A percentile compares a stretch with the other conserved stretches of the same genome.
These are phyloP conservation scores for Haemoproteus tartakovskyi DNA, from an alignment of 169 alveolate genomes.

Conservation along the genomic window DNA sequence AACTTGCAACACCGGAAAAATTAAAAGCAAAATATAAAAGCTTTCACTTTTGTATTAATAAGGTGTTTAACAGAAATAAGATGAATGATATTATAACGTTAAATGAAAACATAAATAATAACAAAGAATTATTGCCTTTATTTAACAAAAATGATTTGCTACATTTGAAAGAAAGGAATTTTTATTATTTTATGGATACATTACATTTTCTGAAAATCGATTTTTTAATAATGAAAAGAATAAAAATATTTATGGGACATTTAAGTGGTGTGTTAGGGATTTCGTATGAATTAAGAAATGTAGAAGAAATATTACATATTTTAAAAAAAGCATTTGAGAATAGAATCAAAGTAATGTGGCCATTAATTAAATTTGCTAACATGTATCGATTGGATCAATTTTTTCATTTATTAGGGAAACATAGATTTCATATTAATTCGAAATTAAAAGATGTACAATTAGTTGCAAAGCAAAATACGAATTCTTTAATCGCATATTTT, in stretches of 20 bases:
- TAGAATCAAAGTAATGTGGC: slow-evolving; percentile 43
- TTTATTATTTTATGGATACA: slow-evolving; percentile 34
- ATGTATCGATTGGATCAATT: slow-evolving; percentile 57
- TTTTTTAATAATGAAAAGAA: slow-evolving; percentile 48
- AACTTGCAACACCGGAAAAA: too few relatives aligned
- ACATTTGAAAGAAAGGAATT: slow-evolving; percentile 15
- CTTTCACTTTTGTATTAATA: slow-evolving; percentile 38
- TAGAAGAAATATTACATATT: slow-evolving; percentile 12
- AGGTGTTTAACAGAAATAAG: slow-evolving; percentile 24
- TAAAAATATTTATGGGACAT: slow-evolving; percentile 19
- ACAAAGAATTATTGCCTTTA: slow-evolving; percentile 19
- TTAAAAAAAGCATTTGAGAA: slow-evolving; percentile 49
- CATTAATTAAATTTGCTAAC: slow-evolving; percentile 36
- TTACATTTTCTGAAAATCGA: slow-evolving; percentile 33
- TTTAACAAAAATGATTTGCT: slow-evolving; percentile 35
- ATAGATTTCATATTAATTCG: slow-evolving; percentile 18
- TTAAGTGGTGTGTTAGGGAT: slow-evolving; percentile 18
- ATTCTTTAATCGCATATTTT: slow-evolving; percentile 30
- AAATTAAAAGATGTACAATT: slow-evolving; percentile 23
- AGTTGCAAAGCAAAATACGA: slow-evolving; percentile 31
- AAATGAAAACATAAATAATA: slow-evolving; percentile 47
- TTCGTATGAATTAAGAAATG: slow-evolving; percentile 41
- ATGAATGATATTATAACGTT: slow-evolving; percentile 42
- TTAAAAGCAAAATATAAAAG: slow-evolving; percentile 42
- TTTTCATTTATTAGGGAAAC: slow-evolving; percentile 46